phyloP scores from a whole-genome alignment of 2,329 filamentous ascomycete species.

The Fusarium austroafricanum region DNA sequence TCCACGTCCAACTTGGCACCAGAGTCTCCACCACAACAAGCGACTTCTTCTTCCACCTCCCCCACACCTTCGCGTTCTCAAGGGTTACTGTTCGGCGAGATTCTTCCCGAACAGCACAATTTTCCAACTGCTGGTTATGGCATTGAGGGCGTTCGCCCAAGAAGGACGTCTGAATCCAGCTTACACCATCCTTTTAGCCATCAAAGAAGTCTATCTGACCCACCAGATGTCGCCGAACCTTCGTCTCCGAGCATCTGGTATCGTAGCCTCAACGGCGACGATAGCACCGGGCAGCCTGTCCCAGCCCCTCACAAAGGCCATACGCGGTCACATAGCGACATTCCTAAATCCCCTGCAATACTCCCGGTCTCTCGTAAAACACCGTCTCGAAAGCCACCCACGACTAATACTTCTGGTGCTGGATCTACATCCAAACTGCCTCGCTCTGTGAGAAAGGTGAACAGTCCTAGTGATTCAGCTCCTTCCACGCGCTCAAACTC shows the following conservation, averaged over 20 bases:
- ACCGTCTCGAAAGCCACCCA: slow-evolving; percentile 40
- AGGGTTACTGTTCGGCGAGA: slow-evolving; percentile 79
- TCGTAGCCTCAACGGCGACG: slow-evolving; percentile 52
- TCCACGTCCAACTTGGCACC: slow-evolving; percentile 51
- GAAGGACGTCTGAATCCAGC: slow-evolving; percentile 79
- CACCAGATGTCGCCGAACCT: slow-evolving; percentile 65
- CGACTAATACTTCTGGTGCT: slow-evolving; percentile 42
- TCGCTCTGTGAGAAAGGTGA: slow-evolving; percentile 59
- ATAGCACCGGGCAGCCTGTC: slow-evolving; percentile 32
- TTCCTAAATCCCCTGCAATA: slow-evolving; percentile 54
- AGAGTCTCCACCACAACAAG: slow-evolving; percentile 51
- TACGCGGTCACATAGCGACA: slow-evolving; percentile 70
- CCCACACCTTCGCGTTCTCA: slow-evolving; percentile 54
- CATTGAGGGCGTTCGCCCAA: slow-evolving; percentile 63
- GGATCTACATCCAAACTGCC: slow-evolving; percentile 58
- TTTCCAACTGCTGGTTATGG: slow-evolving; percentile 68
- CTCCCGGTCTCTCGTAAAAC: slow-evolving; percentile 51
- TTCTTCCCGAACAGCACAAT: slow-evolving; percentile 70
- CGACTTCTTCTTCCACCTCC: slow-evolving; percentile 47
- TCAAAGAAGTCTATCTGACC: slow-evolving; percentile 67
- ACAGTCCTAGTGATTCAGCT: slow-evolving; percentile 58
- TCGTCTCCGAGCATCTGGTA: slow-evolving; percentile 77
- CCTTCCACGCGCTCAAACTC: slow-evolving; percentile 68
- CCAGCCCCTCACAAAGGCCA: slow-evolving; percentile 51
- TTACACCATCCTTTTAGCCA: slow-evolving; percentile 64